Evolutionary conservation across 306 rosid genomes (phyloP), one percentile per base, ranked within the genome.

Genomic region (Vigna mungo): DNA sequence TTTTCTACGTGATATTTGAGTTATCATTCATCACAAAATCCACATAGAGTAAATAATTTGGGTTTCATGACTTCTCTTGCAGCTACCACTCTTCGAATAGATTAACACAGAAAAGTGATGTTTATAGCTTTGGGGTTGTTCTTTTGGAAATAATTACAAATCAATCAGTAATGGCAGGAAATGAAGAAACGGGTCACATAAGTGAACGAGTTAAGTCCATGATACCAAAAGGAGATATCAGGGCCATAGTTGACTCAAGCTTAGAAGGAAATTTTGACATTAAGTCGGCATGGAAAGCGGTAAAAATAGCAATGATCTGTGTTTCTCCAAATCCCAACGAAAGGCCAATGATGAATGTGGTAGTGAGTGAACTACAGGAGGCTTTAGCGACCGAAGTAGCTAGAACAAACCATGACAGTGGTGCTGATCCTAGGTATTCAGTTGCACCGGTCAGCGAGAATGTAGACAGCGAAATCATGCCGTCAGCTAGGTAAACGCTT

Each of bases 101-200:
- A 55, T 68, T 90, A 32, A 81, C 74, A 7, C 88, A 84, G 77
- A 85, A 86, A 55, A 90, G 88, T 36, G 92, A 88, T 77, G 84
- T 86, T 51, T 88, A 78, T 78, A 88, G 90, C 66, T 90, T 85
- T 59, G 87, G 90, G 36, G 85, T 86, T 34, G 85, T 84, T 20
- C 74, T 86, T 10, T 81, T 88, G 54, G 90, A 90, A 66, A 70
- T 86, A 20, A 85, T 86, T 65, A 86, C 90, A 52, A 66, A 88
- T 15, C 78, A 66, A 54, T 75, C 74, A 9, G 72, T 64, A 16
- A 76, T 84, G 46, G 4, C 55, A 3, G 83, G 41, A 48, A 65
- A 7, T 9, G 39, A 71, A n/a, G 83, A 84, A 37, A 81, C 23
- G 0, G 17, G 37, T 56, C 89, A 86, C 70, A 51, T 84, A 18